Base-by-base conservation (phyloP, 2,329 filamentous ascomycete species). In the Cryphonectria nitschkei region DNA sequence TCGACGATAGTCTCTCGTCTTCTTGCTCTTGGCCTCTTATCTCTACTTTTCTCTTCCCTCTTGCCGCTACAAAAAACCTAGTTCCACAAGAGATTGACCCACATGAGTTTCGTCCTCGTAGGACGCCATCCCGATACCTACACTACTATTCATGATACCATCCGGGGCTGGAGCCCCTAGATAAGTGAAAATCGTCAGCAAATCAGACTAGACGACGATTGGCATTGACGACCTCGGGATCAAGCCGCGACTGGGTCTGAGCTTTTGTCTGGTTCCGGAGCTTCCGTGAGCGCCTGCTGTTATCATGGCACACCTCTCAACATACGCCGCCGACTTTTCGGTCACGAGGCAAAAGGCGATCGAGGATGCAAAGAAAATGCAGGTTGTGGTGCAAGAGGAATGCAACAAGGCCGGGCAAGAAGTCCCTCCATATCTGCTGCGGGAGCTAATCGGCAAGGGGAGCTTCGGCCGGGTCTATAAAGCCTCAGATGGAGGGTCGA, bases 391-490 rank as follows among this genome's bases (percentile, higher is more conserved):
- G 39, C 82, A 87, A 64, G 89, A 92, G 74, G 84, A 88, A 72
- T 90, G 89, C 74, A 84, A 84, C 69, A 88, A 88, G 70, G 81
- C 83, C 43, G 88, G 88, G 54, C 88, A 89, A 70, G 85, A 88
- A 37, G 83, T 87, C 5, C 92, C 91, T 1, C 86, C 85, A 19
- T 93, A 93, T 75, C 85, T 86, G n/a, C 88, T 94, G 50, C 84
- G 87, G 16, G 91, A 93, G 79, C 83, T 93, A 69, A 93, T 93
- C 74, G 92, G 92, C 69, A 93, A 93, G 78, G 92, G 92, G 60
- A 89, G 88, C 72, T 93, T 91, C 77, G 92, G 92, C 1, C 87
- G 91, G 50, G 92, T 94, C 22, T 94, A 92, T 81, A 93, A 92
- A 79, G 90, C 85, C 43, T 83, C 80, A 26, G 80, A 83, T 29